Percentiles rank a stretch among this genome's conserved stretches.
phyloP scores from a whole-genome alignment of 495 filamentous ascomycete genomes.

The Aspergillus asperescens region DNA sequence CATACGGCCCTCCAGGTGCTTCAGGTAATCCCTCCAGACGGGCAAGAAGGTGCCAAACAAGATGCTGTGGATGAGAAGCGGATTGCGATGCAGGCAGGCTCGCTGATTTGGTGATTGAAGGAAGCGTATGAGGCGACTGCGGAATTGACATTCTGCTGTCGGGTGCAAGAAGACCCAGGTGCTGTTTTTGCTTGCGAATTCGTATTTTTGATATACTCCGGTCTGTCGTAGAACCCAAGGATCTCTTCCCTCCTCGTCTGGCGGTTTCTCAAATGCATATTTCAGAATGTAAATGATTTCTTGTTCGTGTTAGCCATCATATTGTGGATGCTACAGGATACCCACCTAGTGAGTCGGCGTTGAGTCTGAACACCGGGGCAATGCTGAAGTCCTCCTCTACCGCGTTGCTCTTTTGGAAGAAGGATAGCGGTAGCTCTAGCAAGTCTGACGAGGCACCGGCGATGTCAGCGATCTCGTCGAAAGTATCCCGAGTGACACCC shows the following conservation, averaged over 20 bases:
- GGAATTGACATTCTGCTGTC: constrained; percentile 23
- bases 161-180: constrained; percentile 37
- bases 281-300: constrained; percentile 39
- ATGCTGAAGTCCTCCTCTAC: constrained; percentile 36
- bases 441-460: constrained; percentile 27
- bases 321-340: not conserved
- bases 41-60: constrained; percentile 36
- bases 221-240: constrained; percentile 42
- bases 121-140: constrained; percentile 18
- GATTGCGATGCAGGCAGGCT: constrained; percentile 7
- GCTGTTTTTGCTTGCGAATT: constrained; percentile 22
- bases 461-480: constrained; percentile 26
- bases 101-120: constrained; percentile 9
- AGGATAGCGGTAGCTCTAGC: constrained; percentile 34
- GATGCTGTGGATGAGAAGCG: constrained; percentile 31
- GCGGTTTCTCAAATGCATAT: constrained; percentile 35
- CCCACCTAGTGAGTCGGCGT: constrained; percentile 25
- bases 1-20: constrained; percentile 28
- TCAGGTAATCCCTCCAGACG: constrained; percentile 37
- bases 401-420: constrained; percentile 33
- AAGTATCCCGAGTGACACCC: constrained; percentile 29
- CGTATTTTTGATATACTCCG: constrained; percentile 38
- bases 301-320: constrained; percentile 9
- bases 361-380: constrained; percentile 18
- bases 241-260: constrained; percentile 16